phyloP scores from a whole-genome alignment of 2,329 filamentous ascomycete genomes.

The Stemphylium vesicarium region DNA sequence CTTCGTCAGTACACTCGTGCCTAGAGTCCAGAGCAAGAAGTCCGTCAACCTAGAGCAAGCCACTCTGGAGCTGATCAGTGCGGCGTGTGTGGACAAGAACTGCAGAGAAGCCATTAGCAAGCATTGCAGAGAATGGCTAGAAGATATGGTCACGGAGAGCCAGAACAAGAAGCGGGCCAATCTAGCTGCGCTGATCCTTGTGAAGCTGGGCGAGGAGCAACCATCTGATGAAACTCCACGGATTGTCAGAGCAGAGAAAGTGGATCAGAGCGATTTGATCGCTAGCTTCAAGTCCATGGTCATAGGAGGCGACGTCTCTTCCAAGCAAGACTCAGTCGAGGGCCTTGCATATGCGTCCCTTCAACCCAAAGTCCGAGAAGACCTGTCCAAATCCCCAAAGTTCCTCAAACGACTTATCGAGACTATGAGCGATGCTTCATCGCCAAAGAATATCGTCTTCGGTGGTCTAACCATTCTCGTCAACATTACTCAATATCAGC shows the following conservation, averaged over 20 bases:
- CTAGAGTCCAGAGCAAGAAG: constrained; percentile 80
- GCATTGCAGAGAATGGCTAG: constrained; percentile 85
- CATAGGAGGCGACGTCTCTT: constrained; percentile 62
- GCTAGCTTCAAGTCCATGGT: constrained; percentile 69
- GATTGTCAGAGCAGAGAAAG: constrained; percentile 40
- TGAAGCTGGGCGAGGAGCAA: constrained; percentile 57
- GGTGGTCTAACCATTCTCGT: constrained; percentile 84
- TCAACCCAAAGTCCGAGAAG: constrained; percentile 83
- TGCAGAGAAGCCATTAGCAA: constrained; percentile 86
- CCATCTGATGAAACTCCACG: constrained; percentile 35
- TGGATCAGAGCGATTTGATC: constrained; percentile 58
- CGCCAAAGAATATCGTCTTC: constrained; percentile 71
- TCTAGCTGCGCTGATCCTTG: constrained; percentile 62
- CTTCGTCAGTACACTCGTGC: constrained; percentile 78
- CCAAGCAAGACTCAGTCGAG: constrained; percentile 77
- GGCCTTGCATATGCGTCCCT: constrained; percentile 91
- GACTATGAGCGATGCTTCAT: constrained; percentile 55
- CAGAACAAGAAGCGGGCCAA: constrained; percentile 63
- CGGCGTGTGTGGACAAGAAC: constrained; percentile 81
- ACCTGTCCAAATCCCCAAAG: constrained; percentile 69
- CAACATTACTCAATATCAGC: constrained; percentile 83
- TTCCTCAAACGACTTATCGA: constrained; percentile 75
- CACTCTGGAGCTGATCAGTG: constrained; percentile 86
- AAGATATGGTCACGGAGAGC: constrained; percentile 78
- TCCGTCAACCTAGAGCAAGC: constrained; percentile 85